A percentile compares a stretch with the other conserved stretches of the same genome.
Evolutionary conservation across 2,329 filamentous ascomycete genomes (phyloP).

Genomic region (Cryphonectria japonica): DNA sequence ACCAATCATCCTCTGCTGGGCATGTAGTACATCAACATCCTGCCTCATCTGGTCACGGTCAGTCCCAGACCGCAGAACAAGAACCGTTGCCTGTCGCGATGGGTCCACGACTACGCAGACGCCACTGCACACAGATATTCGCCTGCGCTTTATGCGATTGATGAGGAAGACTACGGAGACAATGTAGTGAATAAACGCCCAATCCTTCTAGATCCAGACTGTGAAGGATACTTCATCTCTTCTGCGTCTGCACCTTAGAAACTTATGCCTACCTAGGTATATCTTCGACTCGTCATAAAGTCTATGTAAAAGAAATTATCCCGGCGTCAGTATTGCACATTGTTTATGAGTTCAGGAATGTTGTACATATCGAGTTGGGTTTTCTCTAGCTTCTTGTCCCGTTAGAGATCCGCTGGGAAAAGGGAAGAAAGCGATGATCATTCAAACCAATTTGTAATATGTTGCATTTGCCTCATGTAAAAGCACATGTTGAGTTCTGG

Average conservation of each 20-base stretch:
- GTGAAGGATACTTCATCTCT: neutral
- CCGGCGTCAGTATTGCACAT: neutral
- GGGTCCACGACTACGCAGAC: neutral
- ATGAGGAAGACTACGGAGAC: neutral
- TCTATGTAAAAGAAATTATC: too few species aligned
- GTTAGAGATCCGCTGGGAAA: neutral
- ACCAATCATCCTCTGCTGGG: neutral
- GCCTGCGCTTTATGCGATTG: neutral
- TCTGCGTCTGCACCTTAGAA: neutral
- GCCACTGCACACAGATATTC: neutral
- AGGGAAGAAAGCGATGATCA: neutral
- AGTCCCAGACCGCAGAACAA: neutral
- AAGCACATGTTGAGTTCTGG: too few species aligned
- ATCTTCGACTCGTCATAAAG: neutral
- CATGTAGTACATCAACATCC: neutral
- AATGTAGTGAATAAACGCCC: too few species aligned
- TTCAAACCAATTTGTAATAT: too few species aligned
- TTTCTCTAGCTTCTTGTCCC: neutral
- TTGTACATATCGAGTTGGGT: neutral
- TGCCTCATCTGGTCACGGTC: neutral
- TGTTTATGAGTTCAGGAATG: too few species aligned
- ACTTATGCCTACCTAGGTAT: neutral
- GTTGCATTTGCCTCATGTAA: too few species aligned
- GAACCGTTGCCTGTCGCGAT: neutral
- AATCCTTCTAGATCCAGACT: neutral